Evolutionary conservation across 768 basidiomycete genomes (phyloP), one percentile per base, ranked within the genome.

Genomic region (Kondoa subrosea): DNA sequence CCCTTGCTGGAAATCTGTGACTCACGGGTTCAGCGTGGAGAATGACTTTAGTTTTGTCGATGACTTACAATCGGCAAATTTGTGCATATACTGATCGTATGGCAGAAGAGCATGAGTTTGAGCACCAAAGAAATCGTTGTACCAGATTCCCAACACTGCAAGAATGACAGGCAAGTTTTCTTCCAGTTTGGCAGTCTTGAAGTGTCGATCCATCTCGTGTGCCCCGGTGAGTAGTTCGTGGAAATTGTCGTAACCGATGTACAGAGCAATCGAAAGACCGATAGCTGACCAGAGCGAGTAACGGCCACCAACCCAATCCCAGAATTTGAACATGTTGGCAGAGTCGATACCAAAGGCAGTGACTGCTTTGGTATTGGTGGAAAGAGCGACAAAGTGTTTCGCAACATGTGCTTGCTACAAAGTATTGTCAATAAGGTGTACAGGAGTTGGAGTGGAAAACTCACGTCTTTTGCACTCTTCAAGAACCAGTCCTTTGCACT

Each of bases 281-380:
- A 99, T 96, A 32, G 95, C 93, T 70, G 89, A 91, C 93, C 95
- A 97, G 71, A 99, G 82, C 73, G 88, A 91, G 83, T 99, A 99
- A 71, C 93, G 85, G 30, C 95, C 95, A 70, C 95, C 95, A 71
- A 99, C 95, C 95, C 95, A 99, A 79, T 97, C 95, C 93, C 93
- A 99, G 84, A 99, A 97, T 76, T 87, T 85, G 84, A 99, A 99
- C 92, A 99, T 99, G 80, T 96, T 96, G 72, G 82, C 82, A 69
- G 85, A 77, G 59, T 86, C 81, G 75, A 99, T 99, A 56, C 95
- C 95, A 75, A 99, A 99, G 1, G 82, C 84, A 21, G 89, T 88
- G 67, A 97, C 95, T 14, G 88, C 90, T 76, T 85, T 83, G 64
- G 90, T 90, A 78, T 99, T 99, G 67, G 95, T 99, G 74, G 89